Percentiles rank a stretch among this genome's conserved stretches.
These are phyloP conservation scores for Trypanosomatidae sp. DNA, from an alignment of 208 protist species.

Conservation along the genomic window DNA sequence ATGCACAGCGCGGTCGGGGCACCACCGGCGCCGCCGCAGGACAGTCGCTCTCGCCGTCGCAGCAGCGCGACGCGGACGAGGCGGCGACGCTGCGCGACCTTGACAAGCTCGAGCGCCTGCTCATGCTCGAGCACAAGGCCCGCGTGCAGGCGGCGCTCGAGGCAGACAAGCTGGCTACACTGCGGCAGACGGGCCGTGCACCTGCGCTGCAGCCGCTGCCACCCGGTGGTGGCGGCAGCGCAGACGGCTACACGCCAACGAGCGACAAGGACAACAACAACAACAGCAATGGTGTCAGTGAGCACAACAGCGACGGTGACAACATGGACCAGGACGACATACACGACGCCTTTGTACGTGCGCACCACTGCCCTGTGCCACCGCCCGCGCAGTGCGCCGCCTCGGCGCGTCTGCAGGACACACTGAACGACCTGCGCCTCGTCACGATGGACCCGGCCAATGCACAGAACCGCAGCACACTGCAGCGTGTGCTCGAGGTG, in stretches of 20 bases:
- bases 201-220: constrained; percentile 21
- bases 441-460: constrained; percentile 60
- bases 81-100: constrained; percentile 33
- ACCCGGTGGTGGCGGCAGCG: too few relatives aligned
- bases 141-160: constrained; percentile 55
- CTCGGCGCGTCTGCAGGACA: constrained; percentile 67
- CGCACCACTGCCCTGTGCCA: constrained; percentile 51
- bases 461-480: constrained; percentile 16
- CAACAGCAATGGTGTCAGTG: constrained; percentile 2
- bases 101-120: constrained; percentile 75
- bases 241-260: constrained; percentile 3
- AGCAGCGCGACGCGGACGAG: constrained; percentile 13
- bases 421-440: constrained; percentile 38
- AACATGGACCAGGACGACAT: constrained; percentile 13
- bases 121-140: constrained; percentile 81
- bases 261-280: not conserved
- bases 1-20: constrained; percentile 49
- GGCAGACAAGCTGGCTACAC: constrained; percentile 20
- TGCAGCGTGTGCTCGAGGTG: constrained; percentile 12
- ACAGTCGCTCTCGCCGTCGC: constrained; percentile 31
- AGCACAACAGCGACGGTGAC: constrained; percentile 2
- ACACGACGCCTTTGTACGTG: constrained; percentile 43
- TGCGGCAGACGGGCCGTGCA: constrained; percentile 15
- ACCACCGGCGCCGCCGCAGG: constrained; percentile 34
- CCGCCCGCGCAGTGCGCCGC: constrained; percentile 55